Percentiles rank a stretch among this genome's conserved stretches.
Conservation (phyloP, 305 asterid genomes). For the Solanum aculeatissimum region DNA sequence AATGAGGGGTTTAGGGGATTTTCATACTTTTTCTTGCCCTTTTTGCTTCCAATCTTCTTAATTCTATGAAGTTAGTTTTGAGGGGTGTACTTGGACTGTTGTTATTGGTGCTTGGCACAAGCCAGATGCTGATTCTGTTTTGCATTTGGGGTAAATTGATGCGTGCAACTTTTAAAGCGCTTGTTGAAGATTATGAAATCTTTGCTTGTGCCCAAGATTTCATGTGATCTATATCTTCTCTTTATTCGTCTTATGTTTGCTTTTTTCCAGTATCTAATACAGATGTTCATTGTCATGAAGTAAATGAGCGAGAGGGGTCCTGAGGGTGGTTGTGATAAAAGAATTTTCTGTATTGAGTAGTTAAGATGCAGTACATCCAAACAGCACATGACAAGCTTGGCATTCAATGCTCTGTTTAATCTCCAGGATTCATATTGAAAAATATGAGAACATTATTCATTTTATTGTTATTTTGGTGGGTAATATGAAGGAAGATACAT, state of each 20-base stretch:
- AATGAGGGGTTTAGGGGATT: neutral
- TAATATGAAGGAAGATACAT: neutral
- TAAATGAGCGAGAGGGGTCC: neutral
- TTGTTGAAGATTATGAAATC: neutral
- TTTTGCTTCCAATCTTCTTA: neutral
- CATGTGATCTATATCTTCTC: neutral
- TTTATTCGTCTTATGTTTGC: neutral
- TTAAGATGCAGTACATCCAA: neutral
- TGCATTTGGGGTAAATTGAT: neutral
- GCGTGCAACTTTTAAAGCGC: neutral
- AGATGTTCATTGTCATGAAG: neutral
- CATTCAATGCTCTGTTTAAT: neutral
- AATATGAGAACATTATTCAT: neutral
- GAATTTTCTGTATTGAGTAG: neutral
- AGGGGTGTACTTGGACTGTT: neutral
- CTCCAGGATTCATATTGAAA: neutral
- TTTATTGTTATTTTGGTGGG: neutral
- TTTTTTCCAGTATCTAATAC: neutral
- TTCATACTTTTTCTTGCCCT: neutral
- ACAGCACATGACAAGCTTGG: neutral
- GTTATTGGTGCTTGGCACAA: constrained; percentile 1
- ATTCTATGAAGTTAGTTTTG: neutral
- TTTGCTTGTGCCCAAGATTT: neutral
- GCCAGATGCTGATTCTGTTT: neutral
- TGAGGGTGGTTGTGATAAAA: neutral